phyloP scores from a whole-genome alignment of 2,329 filamentous ascomycete species.

The Pestalotiopsis sp. region DNA sequence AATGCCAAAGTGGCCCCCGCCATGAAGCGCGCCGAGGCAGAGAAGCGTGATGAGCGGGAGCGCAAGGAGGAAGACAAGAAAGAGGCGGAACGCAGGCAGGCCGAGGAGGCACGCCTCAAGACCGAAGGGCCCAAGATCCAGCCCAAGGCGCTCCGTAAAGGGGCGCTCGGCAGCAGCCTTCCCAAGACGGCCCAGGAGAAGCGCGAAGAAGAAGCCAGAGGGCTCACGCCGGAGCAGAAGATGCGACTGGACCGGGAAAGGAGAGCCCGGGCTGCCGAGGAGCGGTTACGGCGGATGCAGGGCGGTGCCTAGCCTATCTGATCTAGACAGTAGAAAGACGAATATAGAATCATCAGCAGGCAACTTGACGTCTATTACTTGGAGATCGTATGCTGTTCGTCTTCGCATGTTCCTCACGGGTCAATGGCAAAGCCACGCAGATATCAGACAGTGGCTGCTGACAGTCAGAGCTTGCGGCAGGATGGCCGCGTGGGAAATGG shows the following conservation, averaged over 20 bases:
- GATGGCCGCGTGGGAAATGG: not conserved
- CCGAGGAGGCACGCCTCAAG: conserved; percentile 72
- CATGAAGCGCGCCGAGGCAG: conserved; percentile 70
- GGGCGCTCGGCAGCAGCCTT: conserved; percentile 56
- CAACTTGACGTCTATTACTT: not conserved
- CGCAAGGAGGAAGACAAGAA: conserved; percentile 66
- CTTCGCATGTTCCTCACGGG: not conserved
- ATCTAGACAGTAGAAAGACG: not conserved
- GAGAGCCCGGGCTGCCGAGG: conserved; percentile 88
- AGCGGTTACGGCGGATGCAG: conserved; percentile 72
- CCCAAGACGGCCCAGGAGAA: conserved; percentile 78
- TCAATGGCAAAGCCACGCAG: not conserved
- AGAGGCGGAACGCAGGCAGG: conserved; percentile 69
- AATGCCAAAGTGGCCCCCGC: conserved; percentile 69
- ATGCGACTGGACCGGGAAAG: conserved; percentile 83
- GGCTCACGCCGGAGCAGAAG: conserved; percentile 85
- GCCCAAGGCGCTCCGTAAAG: conserved; percentile 41
- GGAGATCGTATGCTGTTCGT: no score
- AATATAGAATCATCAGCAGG: not conserved
- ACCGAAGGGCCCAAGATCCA: conserved; percentile 61
- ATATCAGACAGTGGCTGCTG: not conserved
- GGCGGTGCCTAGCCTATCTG: conserved; percentile 27
- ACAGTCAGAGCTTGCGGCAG: not conserved
- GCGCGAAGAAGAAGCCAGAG: conserved; percentile 79
- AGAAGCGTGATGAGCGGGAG: conserved; percentile 68